Percentiles rank a stretch among this genome's conserved stretches.
Conservation (phyloP, 176 grass and related monocot genomes). For the Chloris gayana region DNA sequence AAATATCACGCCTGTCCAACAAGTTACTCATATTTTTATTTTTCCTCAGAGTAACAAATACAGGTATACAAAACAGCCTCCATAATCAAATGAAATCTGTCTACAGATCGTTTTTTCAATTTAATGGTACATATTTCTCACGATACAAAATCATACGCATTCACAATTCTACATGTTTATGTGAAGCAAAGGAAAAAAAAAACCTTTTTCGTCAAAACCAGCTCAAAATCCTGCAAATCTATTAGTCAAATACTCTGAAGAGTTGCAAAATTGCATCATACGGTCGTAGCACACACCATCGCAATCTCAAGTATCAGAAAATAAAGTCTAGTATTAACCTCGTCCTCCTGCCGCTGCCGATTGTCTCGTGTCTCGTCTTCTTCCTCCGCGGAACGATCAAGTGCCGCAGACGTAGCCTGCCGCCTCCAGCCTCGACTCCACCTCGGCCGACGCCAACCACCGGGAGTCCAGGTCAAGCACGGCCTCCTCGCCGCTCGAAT, state of each 20-base stretch:
- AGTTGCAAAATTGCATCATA: neutral
- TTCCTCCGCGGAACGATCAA: neutral
- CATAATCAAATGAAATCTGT: neutral
- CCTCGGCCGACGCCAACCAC: conserved; percentile 35
- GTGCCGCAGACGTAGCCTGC: neutral
- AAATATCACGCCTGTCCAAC: neutral
- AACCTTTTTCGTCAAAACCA: neutral
- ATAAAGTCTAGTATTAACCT: conserved; percentile 16
- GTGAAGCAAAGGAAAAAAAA: neutral
- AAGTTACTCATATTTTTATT: neutral
- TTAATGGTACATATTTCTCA: neutral
- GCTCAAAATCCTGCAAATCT: neutral
- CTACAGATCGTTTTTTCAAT: neutral
- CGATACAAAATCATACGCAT: neutral
- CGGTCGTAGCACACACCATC: neutral
- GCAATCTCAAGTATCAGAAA: neutral
- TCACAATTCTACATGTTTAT: neutral
- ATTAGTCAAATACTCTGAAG: neutral
- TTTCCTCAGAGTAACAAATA: neutral
- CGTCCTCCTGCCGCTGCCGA: conserved; percentile 35
- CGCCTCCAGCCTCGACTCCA: conserved; percentile 20
- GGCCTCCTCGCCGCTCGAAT: conserved; percentile 7
- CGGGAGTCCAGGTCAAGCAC: conserved; percentile 35
- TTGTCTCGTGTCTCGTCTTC: conserved; percentile 38
- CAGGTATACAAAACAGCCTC: neutral